Percentiles rank a stretch among this genome's conserved stretches.
These are phyloP conservation scores for Psilocybe subaeruginosa DNA, from an alignment of 768 basidiomycete genomes.

Conservation along the genomic window DNA sequence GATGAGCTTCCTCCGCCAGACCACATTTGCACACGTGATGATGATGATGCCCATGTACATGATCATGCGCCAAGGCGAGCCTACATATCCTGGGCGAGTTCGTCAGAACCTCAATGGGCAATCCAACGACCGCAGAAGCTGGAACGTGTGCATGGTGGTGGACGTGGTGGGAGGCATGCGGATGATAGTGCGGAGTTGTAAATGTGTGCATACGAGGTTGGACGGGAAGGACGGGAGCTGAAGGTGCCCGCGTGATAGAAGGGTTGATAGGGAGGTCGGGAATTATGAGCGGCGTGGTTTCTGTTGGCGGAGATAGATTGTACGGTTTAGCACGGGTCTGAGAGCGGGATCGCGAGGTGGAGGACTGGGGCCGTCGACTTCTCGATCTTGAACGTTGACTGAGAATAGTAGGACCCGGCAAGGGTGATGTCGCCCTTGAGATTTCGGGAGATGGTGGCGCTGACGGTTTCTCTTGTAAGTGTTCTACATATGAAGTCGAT, in stretches of 20 bases:
- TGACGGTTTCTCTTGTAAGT: conserved; percentile 65
- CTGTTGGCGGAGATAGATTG: not conserved
- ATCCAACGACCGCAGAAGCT: conserved; percentile 12
- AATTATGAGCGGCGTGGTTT: not conserved
- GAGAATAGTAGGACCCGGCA: not conserved
- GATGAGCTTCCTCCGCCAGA: not conserved
- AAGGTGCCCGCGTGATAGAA: not conserved
- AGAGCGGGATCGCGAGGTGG: not conserved
- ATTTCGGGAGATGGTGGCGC: conserved; percentile 41
- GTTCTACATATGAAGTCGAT: conserved; percentile 77
- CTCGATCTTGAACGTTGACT: not conserved
- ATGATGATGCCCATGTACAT: conserved; percentile 16
- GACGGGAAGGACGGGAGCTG: conserved; percentile 1
- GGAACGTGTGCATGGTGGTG: conserved; percentile 11
- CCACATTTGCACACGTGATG: conserved; percentile 1
- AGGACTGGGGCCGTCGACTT: not conserved
- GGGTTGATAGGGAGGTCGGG: not conserved
- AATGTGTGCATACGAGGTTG: not conserved
- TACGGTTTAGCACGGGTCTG: not conserved
- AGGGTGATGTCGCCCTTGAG: conserved; percentile 26
- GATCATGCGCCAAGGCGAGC: conserved; percentile 23
- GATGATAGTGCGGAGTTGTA: not conserved
- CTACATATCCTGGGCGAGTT: conserved; percentile 33
- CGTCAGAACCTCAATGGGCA: conserved; percentile 30
- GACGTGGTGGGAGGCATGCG: conserved; percentile 8